These are phyloP conservation scores for Metschnikowia peoriensis DNA, from an alignment of 805 yeast species.

Conservation along the genomic window DNA sequence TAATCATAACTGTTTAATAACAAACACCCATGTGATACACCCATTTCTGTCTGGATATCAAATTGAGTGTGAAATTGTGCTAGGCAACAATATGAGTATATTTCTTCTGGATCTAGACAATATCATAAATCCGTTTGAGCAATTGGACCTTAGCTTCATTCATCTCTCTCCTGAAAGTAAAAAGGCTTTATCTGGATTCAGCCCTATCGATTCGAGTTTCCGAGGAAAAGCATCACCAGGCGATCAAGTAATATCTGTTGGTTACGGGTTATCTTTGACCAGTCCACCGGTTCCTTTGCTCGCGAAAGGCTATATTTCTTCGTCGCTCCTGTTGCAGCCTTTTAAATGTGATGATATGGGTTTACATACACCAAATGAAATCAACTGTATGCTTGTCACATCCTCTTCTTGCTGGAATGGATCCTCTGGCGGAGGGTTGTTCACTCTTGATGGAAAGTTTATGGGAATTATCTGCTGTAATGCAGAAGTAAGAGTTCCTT, in stretches of 20 bases:
- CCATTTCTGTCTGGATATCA: constrained; percentile 11
- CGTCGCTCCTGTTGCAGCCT: constrained; percentile 15
- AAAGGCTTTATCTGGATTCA: constrained; percentile 15
- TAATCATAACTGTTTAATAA: constrained; percentile 29
- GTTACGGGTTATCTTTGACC: constrained; percentile 41
- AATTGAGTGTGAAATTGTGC: constrained; percentile 7
- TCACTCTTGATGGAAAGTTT: constrained; percentile 23
- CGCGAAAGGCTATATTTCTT: constrained; percentile 32
- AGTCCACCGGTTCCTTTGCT: constrained; percentile 25
- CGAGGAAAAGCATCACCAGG: neutral
- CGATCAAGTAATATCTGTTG: constrained; percentile 21
- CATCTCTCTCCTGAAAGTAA: constrained; percentile 19
- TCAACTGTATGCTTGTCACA: constrained; percentile 28
- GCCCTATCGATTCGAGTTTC: neutral
- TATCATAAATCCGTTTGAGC: constrained; percentile 28
- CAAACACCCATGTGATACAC: constrained; percentile 43
- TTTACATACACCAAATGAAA: neutral
- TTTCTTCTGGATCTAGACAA: constrained; percentile 14
- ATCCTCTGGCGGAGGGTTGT: constrained; percentile 49
- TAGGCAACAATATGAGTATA: neutral
- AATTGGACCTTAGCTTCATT: constrained; percentile 41
- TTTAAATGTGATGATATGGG: neutral
- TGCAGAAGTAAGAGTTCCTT: constrained; percentile 34
- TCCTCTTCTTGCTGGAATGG: constrained; percentile 52
- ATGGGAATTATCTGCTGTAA: constrained; percentile 46